Conservation (phyloP, 495 filamentous ascomycete genomes). For the Hyaloscypha variabilis region DNA sequence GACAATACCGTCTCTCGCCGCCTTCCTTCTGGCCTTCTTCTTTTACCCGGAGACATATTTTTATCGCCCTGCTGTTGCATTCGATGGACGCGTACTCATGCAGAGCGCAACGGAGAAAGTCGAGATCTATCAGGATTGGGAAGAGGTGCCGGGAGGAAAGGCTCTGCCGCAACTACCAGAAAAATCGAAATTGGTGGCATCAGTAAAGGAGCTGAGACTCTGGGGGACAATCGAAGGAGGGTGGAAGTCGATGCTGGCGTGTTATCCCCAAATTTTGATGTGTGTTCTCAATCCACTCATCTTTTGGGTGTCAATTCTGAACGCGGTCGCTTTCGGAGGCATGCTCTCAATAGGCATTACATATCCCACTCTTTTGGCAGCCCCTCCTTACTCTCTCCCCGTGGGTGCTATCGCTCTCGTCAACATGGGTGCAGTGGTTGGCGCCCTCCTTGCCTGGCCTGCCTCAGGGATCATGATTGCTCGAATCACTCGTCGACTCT, state of each 20-base stretch:
- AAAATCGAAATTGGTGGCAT: background rate
- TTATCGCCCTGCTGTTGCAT: constrained; percentile 17
- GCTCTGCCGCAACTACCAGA: too few species aligned
- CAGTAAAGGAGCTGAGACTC: constrained; percentile 2
- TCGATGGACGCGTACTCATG: constrained; percentile 18
- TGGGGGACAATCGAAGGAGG: constrained; percentile 9
- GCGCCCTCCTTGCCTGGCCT: constrained; percentile 38
- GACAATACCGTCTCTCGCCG: constrained; percentile 2
- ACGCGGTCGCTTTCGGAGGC: constrained; percentile 41
- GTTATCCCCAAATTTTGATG: constrained; percentile 21
- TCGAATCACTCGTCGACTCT: constrained; percentile 1
- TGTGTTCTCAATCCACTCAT: constrained; percentile 40
- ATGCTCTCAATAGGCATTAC: constrained; percentile 42
- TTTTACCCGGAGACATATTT: constrained; percentile 27
- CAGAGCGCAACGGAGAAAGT: constrained; percentile 21
- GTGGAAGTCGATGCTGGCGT: constrained; percentile 19
- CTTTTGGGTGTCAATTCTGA: constrained; percentile 41
- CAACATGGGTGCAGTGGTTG: constrained; percentile 39
- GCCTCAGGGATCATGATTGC: constrained; percentile 30
- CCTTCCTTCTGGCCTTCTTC: constrained; percentile 19
- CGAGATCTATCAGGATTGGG: constrained; percentile 18
- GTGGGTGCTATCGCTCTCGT: constrained; percentile 37
- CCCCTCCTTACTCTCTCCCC: constrained; percentile 39
- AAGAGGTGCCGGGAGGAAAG: constrained; percentile 11
- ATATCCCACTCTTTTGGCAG: constrained; percentile 38